Evolutionary conservation across 768 basidiomycete species (phyloP), one percentile per base, ranked within the genome.

Genomic region (Rhizopogon sp.): DNA sequence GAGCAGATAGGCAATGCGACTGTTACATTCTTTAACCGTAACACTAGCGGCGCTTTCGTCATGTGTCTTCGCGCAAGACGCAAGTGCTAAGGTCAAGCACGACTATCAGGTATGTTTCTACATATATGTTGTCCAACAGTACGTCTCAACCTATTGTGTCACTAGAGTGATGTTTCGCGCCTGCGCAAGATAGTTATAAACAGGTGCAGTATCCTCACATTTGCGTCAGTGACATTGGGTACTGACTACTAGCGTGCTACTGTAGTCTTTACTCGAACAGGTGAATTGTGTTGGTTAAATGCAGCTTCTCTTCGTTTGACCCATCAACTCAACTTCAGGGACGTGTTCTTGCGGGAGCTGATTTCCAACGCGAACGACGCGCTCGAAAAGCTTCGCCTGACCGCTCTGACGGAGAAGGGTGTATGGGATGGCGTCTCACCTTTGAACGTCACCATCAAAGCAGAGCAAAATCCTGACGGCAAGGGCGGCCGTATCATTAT

Each of bases 281-380:
- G 88, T 87, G 62, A 61, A 28, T 13, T 3, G 6, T 72, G 29
- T 52, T 44, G 9, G 35, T n/a, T 53, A 3, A 22, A 47, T 13
- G 16, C 51, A 39, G 17, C 39, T 16, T 6, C 39, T 42, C 41
- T 46, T 37, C 57, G 29, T 40, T 46, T 53, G 39, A 60, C 50
- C 6, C n/a, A 29, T 52, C 14, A 31, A 35, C 45, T 52, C n/a
- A 31, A 35, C 43, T 6, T 17, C 22, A 90, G 88, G 64, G 89
- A 91, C 41, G 83, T 92, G 28, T 93, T 92, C 68, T 78, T 93
- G 47, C 90, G 95, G 43, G 95, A 98, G 70, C 76, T 95, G 47
- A 81, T 95, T 60, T 95, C 93, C 6, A 96, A 96, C 65, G 89
- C 95, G 41, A 97, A 98, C 68, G 97, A 99, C 67, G 97, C 97